Percentiles rank a stretch among this genome's conserved stretches.
These are phyloP conservation scores for Colletotrichum lindemuthianum DNA, from an alignment of 2,329 filamentous ascomycete genomes.

Conservation along the genomic window DNA sequence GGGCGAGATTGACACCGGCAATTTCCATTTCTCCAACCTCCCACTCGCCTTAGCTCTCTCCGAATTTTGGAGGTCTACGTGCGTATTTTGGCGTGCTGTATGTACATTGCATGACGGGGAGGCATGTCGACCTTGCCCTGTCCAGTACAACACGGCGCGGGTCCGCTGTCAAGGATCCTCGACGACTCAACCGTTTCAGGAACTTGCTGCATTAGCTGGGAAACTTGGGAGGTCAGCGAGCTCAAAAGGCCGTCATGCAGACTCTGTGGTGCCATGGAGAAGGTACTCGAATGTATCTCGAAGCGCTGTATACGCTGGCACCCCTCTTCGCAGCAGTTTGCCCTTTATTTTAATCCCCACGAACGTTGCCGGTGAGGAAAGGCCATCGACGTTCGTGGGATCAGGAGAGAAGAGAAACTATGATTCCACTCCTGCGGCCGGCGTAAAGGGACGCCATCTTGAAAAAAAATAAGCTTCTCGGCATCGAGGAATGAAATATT, in stretches of 20 bases:
- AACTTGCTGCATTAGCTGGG: slow-evolving; percentile 29
- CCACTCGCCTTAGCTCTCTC: not conserved
- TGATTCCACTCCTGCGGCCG: too few species aligned
- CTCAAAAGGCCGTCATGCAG: slow-evolving; percentile 26
- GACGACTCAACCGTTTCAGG: slow-evolving; percentile 18
- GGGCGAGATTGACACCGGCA: not conserved
- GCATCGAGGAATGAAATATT: not conserved
- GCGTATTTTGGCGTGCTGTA: slow-evolving; percentile 13
- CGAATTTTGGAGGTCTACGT: slow-evolving; percentile 1
- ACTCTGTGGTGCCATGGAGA: slow-evolving; percentile 20
- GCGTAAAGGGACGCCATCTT: not conserved
- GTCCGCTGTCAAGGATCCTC: slow-evolving; percentile 20
- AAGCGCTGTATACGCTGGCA: slow-evolving; percentile 12
- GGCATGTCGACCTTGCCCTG: slow-evolving; percentile 12
- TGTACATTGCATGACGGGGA: slow-evolving; percentile 11
- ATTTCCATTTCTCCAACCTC: not conserved
- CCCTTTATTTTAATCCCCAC: not conserved
- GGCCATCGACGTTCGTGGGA: too few species aligned
- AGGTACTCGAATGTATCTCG: slow-evolving; percentile 23
- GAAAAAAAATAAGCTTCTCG: not conserved
- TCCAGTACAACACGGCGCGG: slow-evolving; percentile 2
- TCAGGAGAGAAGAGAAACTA: too few species aligned
- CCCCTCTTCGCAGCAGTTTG: not conserved
- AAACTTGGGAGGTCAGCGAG: slow-evolving; percentile 25
- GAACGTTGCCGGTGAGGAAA: too few species aligned